Base-by-base conservation (phyloP, 1,139 yeast genomes). In the Protomyces inouyei region DNA sequence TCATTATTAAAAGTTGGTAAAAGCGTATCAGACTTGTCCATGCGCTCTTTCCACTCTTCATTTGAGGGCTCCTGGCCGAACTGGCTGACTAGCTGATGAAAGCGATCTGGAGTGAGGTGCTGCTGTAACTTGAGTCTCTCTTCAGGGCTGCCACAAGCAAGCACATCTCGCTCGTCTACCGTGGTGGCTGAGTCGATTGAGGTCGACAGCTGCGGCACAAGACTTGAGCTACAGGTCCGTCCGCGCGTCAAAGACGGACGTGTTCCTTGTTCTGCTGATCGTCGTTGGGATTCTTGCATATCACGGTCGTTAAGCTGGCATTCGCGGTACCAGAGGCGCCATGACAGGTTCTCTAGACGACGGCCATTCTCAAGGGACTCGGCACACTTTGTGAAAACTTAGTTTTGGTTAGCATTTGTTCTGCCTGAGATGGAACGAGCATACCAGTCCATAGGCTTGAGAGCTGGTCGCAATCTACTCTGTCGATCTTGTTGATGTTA, bases 261-360 rank as follows among this genome's bases (percentile, higher is more conserved):
- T 3, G 21, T 28, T 28, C 21, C 25, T n/a, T 37, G 46, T 18
- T 12, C 28, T 35, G 48, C 16, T 21, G 16, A 10, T 3, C 53
- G 60, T 23, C 40, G 4, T 12, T 23, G 35, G 0, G 53, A n/a
- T 9, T 37, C 23, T 23, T n/a, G 54, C 14, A 55, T 46, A 16
- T 57, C 65, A 28, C 36, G 55, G n/a, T 60, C 67, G 8, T 53
- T n/a, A 52, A 64, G 55, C 36, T 77, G 71, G 2, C 81, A 64
- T 56, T 80, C 82, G 63, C 84, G 75, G 67, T 82, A 82, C 73
- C 84, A 83, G 46, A 83, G 77, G 48, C 87, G 75, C 86, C 86
- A 83, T 59, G 84, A 80, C 65, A 83, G 77, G 71, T 83, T 83
- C 71, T 83, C 86, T 12, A 83, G 73, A 23, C 87, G 75, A 63